These are phyloP conservation scores for bread wheat (Triticum aestivum) DNA, from an alignment of 176 grass and related monocot species.

Conservation along the genomic window DNA sequence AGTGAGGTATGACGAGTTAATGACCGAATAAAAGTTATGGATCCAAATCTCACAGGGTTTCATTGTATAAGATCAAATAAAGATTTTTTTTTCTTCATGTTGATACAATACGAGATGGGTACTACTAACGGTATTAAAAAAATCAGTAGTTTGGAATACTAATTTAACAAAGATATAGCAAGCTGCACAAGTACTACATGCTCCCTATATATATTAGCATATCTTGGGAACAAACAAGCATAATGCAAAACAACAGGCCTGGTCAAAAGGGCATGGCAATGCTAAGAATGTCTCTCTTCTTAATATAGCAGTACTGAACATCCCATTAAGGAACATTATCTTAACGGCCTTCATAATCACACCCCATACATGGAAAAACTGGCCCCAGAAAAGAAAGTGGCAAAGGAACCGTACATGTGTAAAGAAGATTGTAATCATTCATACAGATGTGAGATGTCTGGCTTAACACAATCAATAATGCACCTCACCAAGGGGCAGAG, in stretches of 20 bases:
- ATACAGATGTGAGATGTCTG: conserved; percentile 35
- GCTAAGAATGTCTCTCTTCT: not conserved
- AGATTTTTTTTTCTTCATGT: not conserved
- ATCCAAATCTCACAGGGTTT: not conserved
- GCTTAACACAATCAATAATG: conserved; percentile 26
- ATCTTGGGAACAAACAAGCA: conserved; percentile 13
- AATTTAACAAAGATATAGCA: not conserved
- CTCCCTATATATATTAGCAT: not conserved
- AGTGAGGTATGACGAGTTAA: not conserved
- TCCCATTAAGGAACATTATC: conserved; percentile 27
- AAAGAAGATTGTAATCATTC: conserved; percentile 45
- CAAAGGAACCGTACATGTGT: conserved; percentile 19
- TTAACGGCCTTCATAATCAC: conserved; percentile 7
- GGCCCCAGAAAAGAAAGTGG: conserved; percentile 15
- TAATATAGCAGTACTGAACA: not conserved
- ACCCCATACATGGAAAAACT: conserved; percentile 8
- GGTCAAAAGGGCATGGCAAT: conserved; percentile 18
- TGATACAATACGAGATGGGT: too few relatives aligned
- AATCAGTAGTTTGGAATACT: not conserved
- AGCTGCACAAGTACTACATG: not conserved
- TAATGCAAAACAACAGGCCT: not conserved
- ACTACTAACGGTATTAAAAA: not conserved
- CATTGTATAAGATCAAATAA: not conserved
- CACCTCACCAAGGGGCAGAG: conserved; percentile 17
- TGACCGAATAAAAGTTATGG: not conserved